These are phyloP conservation scores for Centella asiatica DNA, from an alignment of 129 eudicot species.

Conservation along the genomic window DNA sequence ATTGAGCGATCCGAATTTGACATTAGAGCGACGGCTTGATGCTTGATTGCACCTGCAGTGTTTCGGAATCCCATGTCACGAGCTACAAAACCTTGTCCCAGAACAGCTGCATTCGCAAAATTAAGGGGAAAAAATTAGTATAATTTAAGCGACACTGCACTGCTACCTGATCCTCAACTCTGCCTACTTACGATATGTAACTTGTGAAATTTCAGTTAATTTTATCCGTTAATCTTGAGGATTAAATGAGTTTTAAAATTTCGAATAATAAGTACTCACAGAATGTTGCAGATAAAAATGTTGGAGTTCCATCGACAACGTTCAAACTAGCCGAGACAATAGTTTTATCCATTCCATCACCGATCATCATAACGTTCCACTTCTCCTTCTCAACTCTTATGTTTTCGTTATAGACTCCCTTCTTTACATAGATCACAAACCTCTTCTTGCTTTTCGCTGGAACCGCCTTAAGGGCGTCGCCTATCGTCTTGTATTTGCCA, in stretches of 20 bases:
- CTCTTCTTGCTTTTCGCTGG: constrained; percentile 53
- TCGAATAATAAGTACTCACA: constrained; percentile 27
- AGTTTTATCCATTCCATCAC: constrained; percentile 57
- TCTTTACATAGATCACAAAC: constrained; percentile 57
- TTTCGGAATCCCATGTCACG: constrained; percentile 51
- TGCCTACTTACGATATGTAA: no score
- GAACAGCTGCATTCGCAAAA: constrained; percentile 27
- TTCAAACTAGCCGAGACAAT: constrained; percentile 45
- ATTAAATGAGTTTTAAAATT: no score
- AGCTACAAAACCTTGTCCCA: constrained; percentile 46
- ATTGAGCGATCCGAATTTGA: constrained; percentile 38
- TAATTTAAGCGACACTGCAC: not conserved
- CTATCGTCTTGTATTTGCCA: constrained; percentile 46
- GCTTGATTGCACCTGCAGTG: constrained; percentile 49
- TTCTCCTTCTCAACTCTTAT: constrained; percentile 40
- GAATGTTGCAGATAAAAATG: constrained; percentile 53
- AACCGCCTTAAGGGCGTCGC: constrained; percentile 46
- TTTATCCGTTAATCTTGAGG: no score
- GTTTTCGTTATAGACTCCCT: constrained; percentile 51
- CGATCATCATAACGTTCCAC: constrained; percentile 62
- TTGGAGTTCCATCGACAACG: constrained; percentile 55
- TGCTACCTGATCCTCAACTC: no score
- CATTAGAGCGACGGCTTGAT: constrained; percentile 53
- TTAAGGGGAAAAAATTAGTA: not conserved
- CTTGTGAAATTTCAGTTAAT: no score